Conservation (phyloP, 2,329 filamentous ascomycete genomes). For the Clarireedia paspali region DNA sequence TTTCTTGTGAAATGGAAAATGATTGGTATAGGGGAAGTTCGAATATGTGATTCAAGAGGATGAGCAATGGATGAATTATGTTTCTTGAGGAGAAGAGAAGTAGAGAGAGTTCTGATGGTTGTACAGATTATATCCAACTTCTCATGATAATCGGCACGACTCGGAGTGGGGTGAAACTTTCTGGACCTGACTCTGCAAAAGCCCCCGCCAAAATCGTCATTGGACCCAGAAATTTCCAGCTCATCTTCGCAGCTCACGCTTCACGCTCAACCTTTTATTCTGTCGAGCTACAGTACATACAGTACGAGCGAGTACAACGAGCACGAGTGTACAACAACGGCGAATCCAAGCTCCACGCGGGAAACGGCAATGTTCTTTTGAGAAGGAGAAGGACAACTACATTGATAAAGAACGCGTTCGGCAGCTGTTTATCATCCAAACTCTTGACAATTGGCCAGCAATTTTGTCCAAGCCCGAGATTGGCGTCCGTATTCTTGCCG, state of each 20-base stretch:
- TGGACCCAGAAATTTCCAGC: neutral
- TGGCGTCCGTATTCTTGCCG: neutral
- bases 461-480: neutral
- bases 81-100: neutral
- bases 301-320: no score
- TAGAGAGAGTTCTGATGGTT: neutral
- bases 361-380: no score
- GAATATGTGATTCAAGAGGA: neutral
- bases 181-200: conserved; percentile 2
- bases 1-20: conserved; percentile 6
- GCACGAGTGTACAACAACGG: neutral
- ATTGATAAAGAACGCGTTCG: no score
- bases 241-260: neutral
- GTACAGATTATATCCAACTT: conserved; percentile 4
- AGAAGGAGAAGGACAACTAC: no score
- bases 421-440: neutral
- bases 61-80: neutral
- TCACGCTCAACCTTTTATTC: neutral
- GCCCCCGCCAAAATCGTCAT: conserved; percentile 9
- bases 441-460: neutral
- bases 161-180: conserved; percentile 4
- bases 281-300: neutral
- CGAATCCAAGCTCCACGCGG: neutral
- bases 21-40: neutral
- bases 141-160: conserved; percentile 1